Conservation (phyloP, 2,329 filamentous ascomycete genomes). For the Cladosporium sphaerospermum region DNA sequence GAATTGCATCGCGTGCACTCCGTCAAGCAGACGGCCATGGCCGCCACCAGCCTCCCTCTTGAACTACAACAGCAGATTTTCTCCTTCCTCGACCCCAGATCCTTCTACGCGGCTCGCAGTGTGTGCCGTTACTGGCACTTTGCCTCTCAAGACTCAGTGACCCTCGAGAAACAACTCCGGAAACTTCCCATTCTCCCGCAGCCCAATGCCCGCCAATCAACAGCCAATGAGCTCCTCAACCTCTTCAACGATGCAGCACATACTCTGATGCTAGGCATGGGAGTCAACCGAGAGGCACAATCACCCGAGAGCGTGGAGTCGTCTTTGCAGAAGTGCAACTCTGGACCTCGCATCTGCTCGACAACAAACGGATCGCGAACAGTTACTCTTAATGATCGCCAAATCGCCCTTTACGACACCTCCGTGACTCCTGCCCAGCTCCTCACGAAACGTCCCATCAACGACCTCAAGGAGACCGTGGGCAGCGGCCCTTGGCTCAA, state of each 20-base stretch:
- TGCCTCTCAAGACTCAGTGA: slow-evolving; percentile 26
- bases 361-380: slow-evolving; percentile 21
- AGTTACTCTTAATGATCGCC: slow-evolving; percentile 26
- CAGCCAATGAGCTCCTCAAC: slow-evolving; percentile 18
- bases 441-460: slow-evolving; percentile 23
- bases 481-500: slow-evolving; percentile 30
- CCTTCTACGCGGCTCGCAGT: slow-evolving; percentile 27
- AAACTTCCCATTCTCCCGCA: slow-evolving; percentile 26
- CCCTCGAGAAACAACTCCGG: slow-evolving; percentile 25
- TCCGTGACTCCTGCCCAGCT: slow-evolving; percentile 15
- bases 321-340: slow-evolving; percentile 15
- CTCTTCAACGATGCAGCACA: slow-evolving; percentile 28
- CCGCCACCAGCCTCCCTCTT: slow-evolving; percentile 25
- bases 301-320: slow-evolving; percentile 14
- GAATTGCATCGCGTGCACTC: slow-evolving; percentile 9
- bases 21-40: slow-evolving; percentile 12
- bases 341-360: slow-evolving; percentile 19
- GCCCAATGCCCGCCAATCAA: slow-evolving; percentile 17
- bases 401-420: slow-evolving; percentile 27
- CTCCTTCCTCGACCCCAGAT: slow-evolving; percentile 26
- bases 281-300: slow-evolving; percentile 18
- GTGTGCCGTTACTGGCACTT: slow-evolving; percentile 31
- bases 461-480: slow-evolving; percentile 29
- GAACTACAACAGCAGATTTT: slow-evolving; percentile 32
- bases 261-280: slow-evolving; percentile 27